Conservation (phyloP, 106 monocot genomes). For the Allium fistulosum region DNA sequence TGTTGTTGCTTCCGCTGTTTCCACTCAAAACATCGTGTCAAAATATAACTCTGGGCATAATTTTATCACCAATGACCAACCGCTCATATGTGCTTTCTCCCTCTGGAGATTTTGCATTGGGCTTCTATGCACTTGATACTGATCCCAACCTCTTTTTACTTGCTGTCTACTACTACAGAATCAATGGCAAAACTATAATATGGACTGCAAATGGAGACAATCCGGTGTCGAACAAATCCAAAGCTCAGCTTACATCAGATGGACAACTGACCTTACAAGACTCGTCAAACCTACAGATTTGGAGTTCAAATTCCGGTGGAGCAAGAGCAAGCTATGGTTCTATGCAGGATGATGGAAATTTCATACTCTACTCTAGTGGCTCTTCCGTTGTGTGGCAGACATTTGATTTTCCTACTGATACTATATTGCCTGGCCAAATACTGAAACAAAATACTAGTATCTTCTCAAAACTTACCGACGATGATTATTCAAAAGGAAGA, state of each 20-base stretch:
- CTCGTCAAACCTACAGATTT: conserved; percentile 5
- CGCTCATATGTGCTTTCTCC: conserved; percentile 8
- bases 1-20: too few relatives aligned
- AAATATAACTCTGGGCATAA: conserved; percentile 1
- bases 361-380: not conserved
- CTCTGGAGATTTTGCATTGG: conserved; percentile 17
- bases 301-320: not conserved
- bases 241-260: not conserved
- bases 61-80: not conserved
- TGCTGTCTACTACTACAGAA: conserved; percentile 16
- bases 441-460: not conserved
- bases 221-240: not conserved
- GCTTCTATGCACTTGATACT: conserved; percentile 12
- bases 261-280: conserved; percentile 6
- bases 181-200: not conserved
- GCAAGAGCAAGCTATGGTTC: not conserved
- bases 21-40: not conserved
- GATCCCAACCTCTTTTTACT: conserved; percentile 9
- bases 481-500: conserved; percentile 14
- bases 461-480: not conserved
- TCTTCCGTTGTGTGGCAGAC: conserved; percentile 14
- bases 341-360: conserved; percentile 8
- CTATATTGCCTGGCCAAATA: conserved; percentile 18
- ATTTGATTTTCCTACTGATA: conserved; percentile 19
- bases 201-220: conserved; percentile 4